Percentiles rank a stretch among this genome's conserved stretches.
These are phyloP conservation scores for Circinella umbellata DNA, from an alignment of 371 early-diverging fungal species.

Conservation along the genomic window DNA sequence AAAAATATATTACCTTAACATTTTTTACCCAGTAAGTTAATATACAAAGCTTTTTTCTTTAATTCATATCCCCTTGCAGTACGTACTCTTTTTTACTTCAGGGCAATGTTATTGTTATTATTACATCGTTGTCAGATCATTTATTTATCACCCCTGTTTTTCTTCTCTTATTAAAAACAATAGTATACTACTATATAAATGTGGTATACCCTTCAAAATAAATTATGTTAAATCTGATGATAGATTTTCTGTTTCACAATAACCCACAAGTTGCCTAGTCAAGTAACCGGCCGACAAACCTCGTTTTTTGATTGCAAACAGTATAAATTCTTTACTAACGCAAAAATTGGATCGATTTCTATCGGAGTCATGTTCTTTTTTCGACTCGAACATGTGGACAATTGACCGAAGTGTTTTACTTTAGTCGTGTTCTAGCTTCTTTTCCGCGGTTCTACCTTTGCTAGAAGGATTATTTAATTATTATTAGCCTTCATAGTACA, in stretches of 20 bases:
- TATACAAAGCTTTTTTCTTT: no score
- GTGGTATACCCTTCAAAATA: no score
- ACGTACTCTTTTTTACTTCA: conserved; percentile 10
- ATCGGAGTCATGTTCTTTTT: conserved; percentile 10
- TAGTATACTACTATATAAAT: no score
- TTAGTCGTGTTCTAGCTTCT: conserved; percentile 36
- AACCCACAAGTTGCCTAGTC: conserved; percentile 9
- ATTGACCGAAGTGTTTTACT: conserved; percentile 43
- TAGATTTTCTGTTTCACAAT: no score
- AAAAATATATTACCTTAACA: no score
- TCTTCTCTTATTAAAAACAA: no score
- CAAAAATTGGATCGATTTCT: not conserved
- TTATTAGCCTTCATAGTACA: conserved; percentile 52
- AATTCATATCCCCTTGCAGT: not conserved
- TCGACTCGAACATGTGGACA: conserved; percentile 9
- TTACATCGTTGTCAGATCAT: no score
- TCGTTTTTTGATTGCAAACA: not conserved
- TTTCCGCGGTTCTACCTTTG: conserved; percentile 18
- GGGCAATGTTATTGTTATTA: no score
- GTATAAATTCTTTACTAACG: not conserved
- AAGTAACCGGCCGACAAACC: not conserved
- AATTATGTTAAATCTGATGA: no score
- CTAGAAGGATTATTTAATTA: conserved; percentile 21
- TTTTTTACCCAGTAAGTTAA: no score
- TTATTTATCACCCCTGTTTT: no score